Evolutionary conservation across 805 yeast species (phyloP).

Genomic region (Metschnikowia noctiluminum): DNA sequence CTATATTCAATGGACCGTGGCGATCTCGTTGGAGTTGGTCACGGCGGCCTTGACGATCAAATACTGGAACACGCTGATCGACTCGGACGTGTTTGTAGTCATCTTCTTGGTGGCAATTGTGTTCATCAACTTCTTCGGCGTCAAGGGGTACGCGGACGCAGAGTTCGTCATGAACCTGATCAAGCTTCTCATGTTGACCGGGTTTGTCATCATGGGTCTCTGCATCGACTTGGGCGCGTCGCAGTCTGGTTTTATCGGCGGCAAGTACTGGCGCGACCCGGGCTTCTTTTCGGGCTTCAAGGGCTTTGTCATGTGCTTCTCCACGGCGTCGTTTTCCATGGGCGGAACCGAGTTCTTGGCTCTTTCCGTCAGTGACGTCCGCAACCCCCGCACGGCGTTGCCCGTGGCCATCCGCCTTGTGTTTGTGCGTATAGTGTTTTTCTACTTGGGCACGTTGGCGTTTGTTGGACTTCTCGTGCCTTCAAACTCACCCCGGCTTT

Average conservation of each 20-base stretch:
- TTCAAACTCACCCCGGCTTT: slow-evolving; percentile 26
- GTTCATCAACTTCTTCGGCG: slow-evolving; percentile 43
- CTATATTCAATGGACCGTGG: slow-evolving; percentile 28
- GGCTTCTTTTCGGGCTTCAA: slow-evolving; percentile 37
- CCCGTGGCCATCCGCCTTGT: slow-evolving; percentile 42
- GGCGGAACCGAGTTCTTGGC: slow-evolving; percentile 42
- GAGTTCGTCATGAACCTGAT: slow-evolving; percentile 38
- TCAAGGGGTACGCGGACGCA: slow-evolving; percentile 46
- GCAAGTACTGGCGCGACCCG: slow-evolving; percentile 39
- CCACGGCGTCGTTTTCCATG: slow-evolving; percentile 39
- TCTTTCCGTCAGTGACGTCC: slow-evolving; percentile 36
- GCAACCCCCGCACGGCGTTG: slow-evolving; percentile 37
- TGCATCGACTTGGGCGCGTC: slow-evolving; percentile 36
- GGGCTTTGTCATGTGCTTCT: slow-evolving; percentile 39
- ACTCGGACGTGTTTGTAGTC: slow-evolving; percentile 55
- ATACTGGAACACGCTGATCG: slow-evolving; percentile 49
- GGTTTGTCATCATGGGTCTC: slow-evolving; percentile 41
- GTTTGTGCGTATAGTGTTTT: slow-evolving; percentile 35
- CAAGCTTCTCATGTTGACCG: slow-evolving; percentile 38
- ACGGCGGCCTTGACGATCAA: slow-evolving; percentile 46
- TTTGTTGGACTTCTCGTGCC: slow-evolving; percentile 41
- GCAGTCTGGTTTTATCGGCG: slow-evolving; percentile 34
- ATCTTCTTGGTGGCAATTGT: slow-evolving; percentile 48
- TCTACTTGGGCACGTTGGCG: slow-evolving; percentile 40
- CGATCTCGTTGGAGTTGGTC: slow-evolving; percentile 19